phyloP scores from a whole-genome alignment of 2,329 filamentous ascomycete species.

The Colletotrichum aenigma region DNA sequence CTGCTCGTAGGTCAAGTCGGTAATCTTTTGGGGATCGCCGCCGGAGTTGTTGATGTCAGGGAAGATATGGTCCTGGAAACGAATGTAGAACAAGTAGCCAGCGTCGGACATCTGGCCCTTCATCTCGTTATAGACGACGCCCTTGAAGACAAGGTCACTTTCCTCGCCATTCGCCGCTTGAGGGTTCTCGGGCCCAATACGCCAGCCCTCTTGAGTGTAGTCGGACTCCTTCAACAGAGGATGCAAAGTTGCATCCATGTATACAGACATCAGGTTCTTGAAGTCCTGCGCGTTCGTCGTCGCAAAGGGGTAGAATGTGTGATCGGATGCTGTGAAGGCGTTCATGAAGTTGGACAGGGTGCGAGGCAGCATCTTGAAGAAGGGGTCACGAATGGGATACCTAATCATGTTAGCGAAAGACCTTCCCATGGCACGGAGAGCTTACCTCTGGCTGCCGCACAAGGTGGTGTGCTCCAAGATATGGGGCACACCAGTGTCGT shows the following conservation, averaged over 20 bases:
- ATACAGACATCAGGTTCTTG: slow-evolving; percentile 94
- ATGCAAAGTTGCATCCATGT: slow-evolving; percentile 91
- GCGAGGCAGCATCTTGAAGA: slow-evolving; percentile 99
- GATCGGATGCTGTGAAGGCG: slow-evolving; percentile 93
- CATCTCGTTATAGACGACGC: slow-evolving; percentile 99
- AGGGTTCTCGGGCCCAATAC: slow-evolving; percentile 90
- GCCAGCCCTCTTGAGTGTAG: slow-evolving; percentile 96
- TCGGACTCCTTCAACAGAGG: slow-evolving; percentile 89
- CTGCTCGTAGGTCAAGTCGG: slow-evolving; percentile 90
- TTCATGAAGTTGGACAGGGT: slow-evolving; percentile 99
- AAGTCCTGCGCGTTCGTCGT: slow-evolving; percentile 97
- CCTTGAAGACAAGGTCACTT: slow-evolving; percentile 87
- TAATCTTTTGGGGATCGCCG: slow-evolving; percentile 95
- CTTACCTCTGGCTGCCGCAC: slow-evolving; percentile 90
- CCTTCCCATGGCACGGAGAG: neutral
- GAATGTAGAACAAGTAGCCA: slow-evolving; percentile 93
- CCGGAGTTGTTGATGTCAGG: slow-evolving; percentile 96
- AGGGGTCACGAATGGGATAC: slow-evolving; percentile 96
- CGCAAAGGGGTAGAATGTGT: slow-evolving; percentile 97
- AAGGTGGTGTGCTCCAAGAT: slow-evolving; percentile 97
- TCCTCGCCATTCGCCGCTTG: slow-evolving; percentile 59
- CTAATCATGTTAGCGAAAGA: slow-evolving; percentile 43
- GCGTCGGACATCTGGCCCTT: slow-evolving; percentile 99
- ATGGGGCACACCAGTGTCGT: slow-evolving; percentile 94
- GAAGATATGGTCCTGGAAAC: slow-evolving; percentile 93